Percentiles rank a stretch among this genome's conserved stretches.
Conservation (phyloP, 768 basidiomycete species). For the Multifurca ochricompacta region DNA sequence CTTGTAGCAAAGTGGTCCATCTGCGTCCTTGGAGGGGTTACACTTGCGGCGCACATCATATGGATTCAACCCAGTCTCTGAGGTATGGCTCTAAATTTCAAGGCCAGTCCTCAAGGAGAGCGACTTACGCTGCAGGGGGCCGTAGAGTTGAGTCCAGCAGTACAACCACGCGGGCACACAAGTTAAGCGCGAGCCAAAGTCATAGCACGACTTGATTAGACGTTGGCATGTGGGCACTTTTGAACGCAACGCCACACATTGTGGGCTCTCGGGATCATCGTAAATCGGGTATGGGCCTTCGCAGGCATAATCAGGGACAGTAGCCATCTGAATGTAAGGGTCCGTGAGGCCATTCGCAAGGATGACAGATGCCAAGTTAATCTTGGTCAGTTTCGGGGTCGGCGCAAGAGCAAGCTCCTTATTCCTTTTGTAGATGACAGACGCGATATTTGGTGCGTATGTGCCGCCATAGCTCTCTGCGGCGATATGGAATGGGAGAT, state of each 20-base stretch:
- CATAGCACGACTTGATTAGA: slow-evolving; percentile 45
- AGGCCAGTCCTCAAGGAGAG: not conserved
- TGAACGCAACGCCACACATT: slow-evolving; percentile 37
- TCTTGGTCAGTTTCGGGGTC: slow-evolving; percentile 45
- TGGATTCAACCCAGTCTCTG: slow-evolving; percentile 73
- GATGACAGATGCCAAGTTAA: slow-evolving; percentile 79
- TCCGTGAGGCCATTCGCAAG: slow-evolving; percentile 87
- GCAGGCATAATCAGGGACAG: slow-evolving; percentile 77
- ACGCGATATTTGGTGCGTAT: slow-evolving; percentile 83
- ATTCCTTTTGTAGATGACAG: slow-evolving; percentile 73
- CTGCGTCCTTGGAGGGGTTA: slow-evolving; percentile 59
- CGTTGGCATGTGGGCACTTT: slow-evolving; percentile 48
- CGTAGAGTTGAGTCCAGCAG: slow-evolving; percentile 69
- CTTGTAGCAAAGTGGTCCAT: slow-evolving; percentile 54
- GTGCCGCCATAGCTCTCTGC: slow-evolving; percentile 69
- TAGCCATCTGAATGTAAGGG: slow-evolving; percentile 71
- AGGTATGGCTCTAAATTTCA: not conserved
- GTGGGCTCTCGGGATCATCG: slow-evolving; percentile 42
- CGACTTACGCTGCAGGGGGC: slow-evolving; percentile 58
- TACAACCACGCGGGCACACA: slow-evolving; percentile 62
- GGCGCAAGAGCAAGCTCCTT: slow-evolving; percentile 41
- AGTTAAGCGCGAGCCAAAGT: slow-evolving; percentile 34
- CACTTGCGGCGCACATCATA: slow-evolving; percentile 82
- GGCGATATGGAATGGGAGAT: slow-evolving; percentile 66
- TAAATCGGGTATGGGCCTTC: slow-evolving; percentile 78